phyloP scores from a whole-genome alignment of 148 eudicot species.

The Talinum fruticosum region DNA sequence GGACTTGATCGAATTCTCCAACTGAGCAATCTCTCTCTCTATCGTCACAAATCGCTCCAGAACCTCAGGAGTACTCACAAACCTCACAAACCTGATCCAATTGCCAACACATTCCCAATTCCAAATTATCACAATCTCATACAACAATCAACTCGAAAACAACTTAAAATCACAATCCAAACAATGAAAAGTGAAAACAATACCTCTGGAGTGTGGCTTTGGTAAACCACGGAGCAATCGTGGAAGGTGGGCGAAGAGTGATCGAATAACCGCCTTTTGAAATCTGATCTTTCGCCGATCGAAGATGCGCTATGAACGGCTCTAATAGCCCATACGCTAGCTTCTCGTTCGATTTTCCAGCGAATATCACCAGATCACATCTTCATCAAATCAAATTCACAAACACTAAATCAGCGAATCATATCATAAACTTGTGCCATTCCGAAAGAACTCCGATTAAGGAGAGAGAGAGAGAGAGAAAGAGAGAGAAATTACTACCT shows the following conservation, averaged over 20 bases:
- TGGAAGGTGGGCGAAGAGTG: slow-evolving; percentile 50
- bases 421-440: neutral
- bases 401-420: neutral
- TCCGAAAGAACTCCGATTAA: neutral
- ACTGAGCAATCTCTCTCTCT: slow-evolving; percentile 71
- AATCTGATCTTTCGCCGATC: slow-evolving; percentile 69
- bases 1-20: slow-evolving; percentile 59
- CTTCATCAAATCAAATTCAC: slow-evolving; percentile 25
- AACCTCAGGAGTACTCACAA: slow-evolving; percentile 76
- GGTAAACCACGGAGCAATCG: slow-evolving; percentile 62
- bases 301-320: slow-evolving; percentile 62
- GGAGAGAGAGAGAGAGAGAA: neutral
- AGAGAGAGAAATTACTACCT: slow-evolving; percentile 36
- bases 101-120: slow-evolving; percentile 1
- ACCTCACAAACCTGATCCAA: slow-evolving; percentile 69
- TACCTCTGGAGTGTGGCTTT: slow-evolving; percentile 74
- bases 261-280: slow-evolving; percentile 80
- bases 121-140: slow-evolving; percentile 7
- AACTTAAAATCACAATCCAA: neutral
- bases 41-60: slow-evolving; percentile 70
- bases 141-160: neutral
- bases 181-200: neutral
- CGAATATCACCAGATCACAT: slow-evolving; percentile 72
- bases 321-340: slow-evolving; percentile 70
- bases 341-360: slow-evolving; percentile 64